Evolutionary conservation across 495 filamentous ascomycete genomes (phyloP).

Genomic region (Zalerion maritima): DNA sequence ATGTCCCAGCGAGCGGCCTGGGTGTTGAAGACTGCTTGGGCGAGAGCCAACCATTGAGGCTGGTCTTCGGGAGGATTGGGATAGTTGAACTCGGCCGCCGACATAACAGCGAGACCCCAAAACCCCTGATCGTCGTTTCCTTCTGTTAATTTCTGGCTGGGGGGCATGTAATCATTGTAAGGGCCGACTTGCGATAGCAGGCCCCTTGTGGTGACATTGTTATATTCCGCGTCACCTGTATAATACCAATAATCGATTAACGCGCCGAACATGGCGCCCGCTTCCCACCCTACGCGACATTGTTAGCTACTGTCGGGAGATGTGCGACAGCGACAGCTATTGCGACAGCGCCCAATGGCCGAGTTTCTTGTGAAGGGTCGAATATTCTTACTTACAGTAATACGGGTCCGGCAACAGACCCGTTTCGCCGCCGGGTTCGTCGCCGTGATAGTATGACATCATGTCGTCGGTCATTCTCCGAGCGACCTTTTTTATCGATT

Average conservation of each 20-base stretch:
- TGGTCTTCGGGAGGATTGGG: constrained; percentile 39
- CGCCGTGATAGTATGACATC: constrained; percentile 55
- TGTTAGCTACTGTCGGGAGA: constrained; percentile 12
- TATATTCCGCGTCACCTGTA: constrained; percentile 48
- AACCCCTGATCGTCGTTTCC: constrained; percentile 59
- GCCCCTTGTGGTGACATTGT: constrained; percentile 35
- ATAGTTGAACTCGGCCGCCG: constrained; percentile 49
- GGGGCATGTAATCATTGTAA: constrained; percentile 44
- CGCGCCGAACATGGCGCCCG: constrained; percentile 55
- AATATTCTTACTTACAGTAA: constrained; percentile 24
- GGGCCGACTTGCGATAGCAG: constrained; percentile 46
- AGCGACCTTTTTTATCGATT: constrained; percentile 50
- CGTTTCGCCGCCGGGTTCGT: constrained; percentile 40
- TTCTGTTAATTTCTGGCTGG: constrained; percentile 44
- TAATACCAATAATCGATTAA: constrained; percentile 56
- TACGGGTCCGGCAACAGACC: constrained; percentile 31
- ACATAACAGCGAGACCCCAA: constrained; percentile 56
- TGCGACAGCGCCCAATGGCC: no score
- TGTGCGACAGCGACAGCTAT: no score
- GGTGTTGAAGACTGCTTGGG: constrained; percentile 69
- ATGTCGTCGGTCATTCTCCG: constrained; percentile 44
- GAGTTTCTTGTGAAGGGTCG: background rate
- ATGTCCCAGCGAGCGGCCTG: constrained; percentile 53
- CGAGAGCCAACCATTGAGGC: constrained; percentile 64
- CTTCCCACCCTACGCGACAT: constrained; percentile 64